These are phyloP conservation scores for Calocera cornea DNA, from an alignment of 768 basidiomycete genomes.

Conservation along the genomic window DNA sequence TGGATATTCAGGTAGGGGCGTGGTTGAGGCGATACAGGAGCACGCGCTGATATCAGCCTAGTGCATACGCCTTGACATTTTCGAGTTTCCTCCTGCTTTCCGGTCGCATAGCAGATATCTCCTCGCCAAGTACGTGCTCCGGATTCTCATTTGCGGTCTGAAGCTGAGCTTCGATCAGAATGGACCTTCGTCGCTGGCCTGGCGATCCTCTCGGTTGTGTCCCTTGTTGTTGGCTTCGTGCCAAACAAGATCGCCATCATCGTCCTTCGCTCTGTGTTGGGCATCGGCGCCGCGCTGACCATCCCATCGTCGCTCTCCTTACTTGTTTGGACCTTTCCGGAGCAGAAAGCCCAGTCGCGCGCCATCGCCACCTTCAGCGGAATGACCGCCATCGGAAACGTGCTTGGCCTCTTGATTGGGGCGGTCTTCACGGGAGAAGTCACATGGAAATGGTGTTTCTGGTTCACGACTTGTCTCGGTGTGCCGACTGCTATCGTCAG, in stretches of 20 bases:
- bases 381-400: slow-evolving; percentile 35
- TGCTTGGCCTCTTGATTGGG: slow-evolving; percentile 33
- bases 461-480: slow-evolving; percentile 32
- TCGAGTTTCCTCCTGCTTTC: slow-evolving; percentile 30
- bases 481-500: slow-evolving; percentile 23
- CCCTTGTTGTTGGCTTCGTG: slow-evolving; percentile 1
- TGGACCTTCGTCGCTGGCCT: slow-evolving; percentile 2
- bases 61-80: slow-evolving; percentile 33
- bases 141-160: background rate
- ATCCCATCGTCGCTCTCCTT: slow-evolving; percentile 39
- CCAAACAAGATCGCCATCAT: slow-evolving; percentile 2
- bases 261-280: slow-evolving; percentile 1
- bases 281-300: slow-evolving; percentile 35
- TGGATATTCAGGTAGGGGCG: background rate
- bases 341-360: slow-evolving; percentile 33
- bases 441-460: slow-evolving; percentile 42
- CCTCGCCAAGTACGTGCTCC: background rate
- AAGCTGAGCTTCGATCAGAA: background rate
- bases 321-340: slow-evolving; percentile 38
- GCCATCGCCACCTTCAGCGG: slow-evolving; percentile 39
- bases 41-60: slow-evolving; percentile 19
- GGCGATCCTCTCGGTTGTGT: background rate
- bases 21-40: background rate
- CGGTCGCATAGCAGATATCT: background rate
- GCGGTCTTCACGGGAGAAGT: slow-evolving; percentile 31